phyloP scores from a whole-genome alignment of 2,329 filamentous ascomycete genomes.

The Aspergillus fischeri region DNA sequence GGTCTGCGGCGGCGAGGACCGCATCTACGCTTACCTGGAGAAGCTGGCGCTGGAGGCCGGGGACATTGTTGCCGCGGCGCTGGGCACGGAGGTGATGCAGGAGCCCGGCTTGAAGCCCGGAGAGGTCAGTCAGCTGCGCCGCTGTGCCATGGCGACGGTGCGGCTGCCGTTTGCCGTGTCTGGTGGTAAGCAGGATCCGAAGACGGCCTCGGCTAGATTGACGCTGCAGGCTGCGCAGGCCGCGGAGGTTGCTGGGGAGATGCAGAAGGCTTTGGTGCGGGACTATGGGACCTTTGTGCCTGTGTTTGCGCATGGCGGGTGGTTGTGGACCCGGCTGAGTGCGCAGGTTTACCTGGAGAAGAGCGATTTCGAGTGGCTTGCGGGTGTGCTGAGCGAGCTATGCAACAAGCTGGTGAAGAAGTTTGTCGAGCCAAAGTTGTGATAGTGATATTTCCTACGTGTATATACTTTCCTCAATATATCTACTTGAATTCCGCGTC shows the following conservation, averaged over 20 bases:
- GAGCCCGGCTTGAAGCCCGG: constrained; percentile 31
- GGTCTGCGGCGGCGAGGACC: constrained; percentile 68
- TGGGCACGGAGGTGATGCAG: constrained; percentile 70
- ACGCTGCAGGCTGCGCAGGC: constrained; percentile 39
- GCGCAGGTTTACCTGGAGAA: constrained; percentile 81
- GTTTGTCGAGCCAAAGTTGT: constrained; percentile 3
- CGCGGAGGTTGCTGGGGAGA: constrained; percentile 52
- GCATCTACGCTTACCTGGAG: constrained; percentile 61
- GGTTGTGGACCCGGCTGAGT: constrained; percentile 69
- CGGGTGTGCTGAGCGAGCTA: constrained; percentile 53
- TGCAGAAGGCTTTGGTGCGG: constrained; percentile 49
- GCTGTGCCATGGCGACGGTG: constrained; percentile 70
- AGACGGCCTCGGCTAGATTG: not conserved
- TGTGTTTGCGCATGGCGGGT: constrained; percentile 56
- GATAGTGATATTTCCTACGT: not conserved
- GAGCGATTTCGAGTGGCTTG: constrained; percentile 71
- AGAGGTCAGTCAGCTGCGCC: constrained; percentile 45
- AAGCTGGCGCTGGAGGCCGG: constrained; percentile 63
- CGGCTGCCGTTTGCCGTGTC: constrained; percentile 59
- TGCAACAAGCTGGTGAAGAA: constrained; percentile 51
- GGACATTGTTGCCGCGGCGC: constrained; percentile 53
- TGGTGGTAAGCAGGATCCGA: not conserved
- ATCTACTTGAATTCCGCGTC: not conserved
- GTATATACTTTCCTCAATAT: not conserved
- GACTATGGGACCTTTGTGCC: constrained; percentile 71